Conservation (phyloP, 306 rosid genomes). For the Gillenia trifoliata region DNA sequence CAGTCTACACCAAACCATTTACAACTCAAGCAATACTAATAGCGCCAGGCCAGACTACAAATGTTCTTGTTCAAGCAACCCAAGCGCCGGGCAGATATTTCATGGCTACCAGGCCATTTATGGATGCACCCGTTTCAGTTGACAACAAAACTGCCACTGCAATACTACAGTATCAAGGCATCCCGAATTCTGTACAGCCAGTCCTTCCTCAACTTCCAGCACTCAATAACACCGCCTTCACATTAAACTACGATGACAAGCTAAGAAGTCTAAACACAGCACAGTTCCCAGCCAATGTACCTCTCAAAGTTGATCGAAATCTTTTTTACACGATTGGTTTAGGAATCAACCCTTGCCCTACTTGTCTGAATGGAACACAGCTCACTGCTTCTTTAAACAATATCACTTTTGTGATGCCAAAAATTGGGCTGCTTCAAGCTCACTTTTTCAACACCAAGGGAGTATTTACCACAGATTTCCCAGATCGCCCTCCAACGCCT, state of each 20-base stretch:
- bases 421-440: constrained; percentile 33
- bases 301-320: constrained; percentile 21
- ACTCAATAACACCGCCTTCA: constrained; percentile 25
- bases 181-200: constrained; percentile 22
- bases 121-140: constrained; percentile 25
- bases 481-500: constrained; percentile 27
- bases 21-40: constrained; percentile 25
- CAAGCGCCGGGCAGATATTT: constrained; percentile 25
- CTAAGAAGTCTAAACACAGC: constrained; percentile 29
- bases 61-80: constrained; percentile 25
- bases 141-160: constrained; percentile 29
- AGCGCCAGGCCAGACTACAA: constrained; percentile 36
- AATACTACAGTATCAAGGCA: constrained; percentile 29
- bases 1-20: constrained; percentile 35
- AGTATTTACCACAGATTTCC: constrained; percentile 30
- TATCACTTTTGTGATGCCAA: constrained; percentile 31
- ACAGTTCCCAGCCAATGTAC: constrained; percentile 26
- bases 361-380: constrained; percentile 25
- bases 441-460: constrained; percentile 34
- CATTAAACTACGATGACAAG: constrained; percentile 1
- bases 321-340: constrained; percentile 29
- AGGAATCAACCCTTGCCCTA: constrained; percentile 23
- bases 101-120: constrained; percentile 30
- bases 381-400: constrained; percentile 33
- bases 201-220: constrained; percentile 25